Percentiles rank a stretch among this genome's conserved stretches.
Evolutionary conservation across 192 early-diverging fungal genomes (phyloP).

Genomic region (Umbelopsis vinacea): DNA sequence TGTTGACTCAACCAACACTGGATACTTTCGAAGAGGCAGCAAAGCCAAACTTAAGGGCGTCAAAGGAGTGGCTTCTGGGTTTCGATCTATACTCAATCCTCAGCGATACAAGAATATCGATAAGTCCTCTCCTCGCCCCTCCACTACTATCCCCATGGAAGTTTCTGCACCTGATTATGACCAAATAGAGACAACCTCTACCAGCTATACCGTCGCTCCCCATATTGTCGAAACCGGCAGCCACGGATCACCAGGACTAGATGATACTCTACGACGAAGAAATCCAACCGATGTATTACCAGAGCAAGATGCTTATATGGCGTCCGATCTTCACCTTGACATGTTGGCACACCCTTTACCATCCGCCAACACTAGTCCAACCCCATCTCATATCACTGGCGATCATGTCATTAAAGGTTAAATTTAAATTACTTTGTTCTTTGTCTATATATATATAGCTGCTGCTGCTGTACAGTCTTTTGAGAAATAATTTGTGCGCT

Average conservation of each 20-base stretch:
- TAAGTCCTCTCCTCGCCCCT: too few relatives aligned
- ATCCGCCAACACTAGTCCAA: background rate
- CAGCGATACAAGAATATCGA: background rate
- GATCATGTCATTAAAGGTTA: background rate
- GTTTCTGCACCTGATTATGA: background rate
- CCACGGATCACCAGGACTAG: too few relatives aligned
- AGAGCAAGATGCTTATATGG: background rate
- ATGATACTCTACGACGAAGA: background rate
- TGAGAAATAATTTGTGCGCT: too few relatives aligned
- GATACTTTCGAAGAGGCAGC: background rate
- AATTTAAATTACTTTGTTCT: background rate
- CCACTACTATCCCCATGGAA: background rate
- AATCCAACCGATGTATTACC: background rate
- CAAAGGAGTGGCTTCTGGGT: conserved; percentile 1
- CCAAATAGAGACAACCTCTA: background rate
- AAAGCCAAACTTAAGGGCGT: conserved; percentile 1
- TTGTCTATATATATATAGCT: too few relatives aligned
- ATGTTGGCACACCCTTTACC: background rate
- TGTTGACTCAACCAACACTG: background rate
- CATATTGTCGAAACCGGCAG: too few relatives aligned
- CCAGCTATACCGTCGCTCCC: too few relatives aligned
- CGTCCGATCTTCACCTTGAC: conserved; percentile 13
- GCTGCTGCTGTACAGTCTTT: too few relatives aligned
- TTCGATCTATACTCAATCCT: background rate
- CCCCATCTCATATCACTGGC: background rate